phyloP scores from a whole-genome alignment of 306 rosid species.

The Cicer judaicum region DNA sequence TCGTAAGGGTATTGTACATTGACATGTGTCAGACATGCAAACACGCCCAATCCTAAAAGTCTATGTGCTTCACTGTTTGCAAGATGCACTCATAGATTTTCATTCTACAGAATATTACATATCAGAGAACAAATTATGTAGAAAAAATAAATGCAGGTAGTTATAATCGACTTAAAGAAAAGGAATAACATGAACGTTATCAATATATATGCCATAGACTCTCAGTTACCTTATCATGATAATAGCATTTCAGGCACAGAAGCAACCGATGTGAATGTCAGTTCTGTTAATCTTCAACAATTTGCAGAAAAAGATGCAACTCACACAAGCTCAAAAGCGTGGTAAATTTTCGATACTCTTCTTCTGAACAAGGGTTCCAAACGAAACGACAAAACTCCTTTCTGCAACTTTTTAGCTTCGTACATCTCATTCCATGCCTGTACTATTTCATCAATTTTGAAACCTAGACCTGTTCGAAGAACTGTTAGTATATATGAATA shows the following conservation, averaged over 20 bases:
- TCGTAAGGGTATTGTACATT: too few relatives aligned
- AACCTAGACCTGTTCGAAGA: conserved; percentile 64
- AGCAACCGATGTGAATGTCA: conserved; percentile 40
- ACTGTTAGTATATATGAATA: conserved; percentile 17
- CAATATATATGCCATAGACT: not conserved
- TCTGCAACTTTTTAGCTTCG: conserved; percentile 78
- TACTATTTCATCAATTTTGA: conserved; percentile 82
- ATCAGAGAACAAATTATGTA: conserved; percentile 33
- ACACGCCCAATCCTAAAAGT: too few relatives aligned
- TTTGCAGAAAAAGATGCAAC: conserved; percentile 35
- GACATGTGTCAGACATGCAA: too few relatives aligned
- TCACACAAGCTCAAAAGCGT: conserved; percentile 74
- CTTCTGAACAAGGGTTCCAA: conserved; percentile 80
- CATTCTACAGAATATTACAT: conserved; percentile 17
- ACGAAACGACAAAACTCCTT: conserved; percentile 80
- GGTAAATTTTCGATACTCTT: conserved; percentile 68
- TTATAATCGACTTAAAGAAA: conserved; percentile 15
- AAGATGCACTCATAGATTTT: conserved; percentile 29
- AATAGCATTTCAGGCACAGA: conserved; percentile 43
- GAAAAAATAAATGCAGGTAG: conserved; percentile 8
- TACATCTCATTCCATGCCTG: conserved; percentile 91
- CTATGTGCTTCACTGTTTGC: not conserved
- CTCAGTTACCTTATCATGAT: conserved; percentile 56
- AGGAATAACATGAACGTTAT: conserved; percentile 9
- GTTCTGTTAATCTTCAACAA: conserved; percentile 28